Percentiles rank a stretch among this genome's conserved stretches.
Evolutionary conservation across 495 filamentous ascomycete genomes (phyloP).

Genomic region (Podospora bellae-mahoneyi): DNA sequence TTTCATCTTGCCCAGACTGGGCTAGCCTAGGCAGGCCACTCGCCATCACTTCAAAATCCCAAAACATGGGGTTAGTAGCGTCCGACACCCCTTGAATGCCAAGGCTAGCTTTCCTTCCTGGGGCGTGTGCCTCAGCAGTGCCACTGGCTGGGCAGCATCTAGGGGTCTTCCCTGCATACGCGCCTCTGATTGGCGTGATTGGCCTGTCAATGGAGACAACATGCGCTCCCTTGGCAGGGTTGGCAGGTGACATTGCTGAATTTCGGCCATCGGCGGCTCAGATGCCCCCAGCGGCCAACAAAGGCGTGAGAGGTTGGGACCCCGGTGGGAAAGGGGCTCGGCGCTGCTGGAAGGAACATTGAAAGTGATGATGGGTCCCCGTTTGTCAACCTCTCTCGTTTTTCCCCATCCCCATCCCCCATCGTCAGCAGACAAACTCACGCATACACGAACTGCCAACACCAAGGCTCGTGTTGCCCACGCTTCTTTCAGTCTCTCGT

Average conservation of each 20-base stretch:
- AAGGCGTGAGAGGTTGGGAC: neutral
- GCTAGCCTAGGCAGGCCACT: neutral
- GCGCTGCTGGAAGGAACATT: slow-evolving; percentile 10
- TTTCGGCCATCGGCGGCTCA: slow-evolving; percentile 10
- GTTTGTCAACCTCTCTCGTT: slow-evolving; percentile 6
- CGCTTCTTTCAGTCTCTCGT: slow-evolving; percentile 22
- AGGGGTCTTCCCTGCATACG: slow-evolving; percentile 1
- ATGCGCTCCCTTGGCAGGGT: neutral
- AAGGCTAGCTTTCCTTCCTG: neutral
- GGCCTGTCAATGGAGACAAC: neutral
- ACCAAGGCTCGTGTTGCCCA: slow-evolving; percentile 15
- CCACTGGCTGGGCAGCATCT: neutral
- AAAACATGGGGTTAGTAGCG: slow-evolving; percentile 1
- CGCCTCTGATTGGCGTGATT: slow-evolving; percentile 2
- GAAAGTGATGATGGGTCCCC: slow-evolving; percentile 17
- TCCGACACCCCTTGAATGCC: neutral
- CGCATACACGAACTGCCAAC: slow-evolving; percentile 8
- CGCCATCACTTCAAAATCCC: neutral
- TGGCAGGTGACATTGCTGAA: slow-evolving; percentile 20
- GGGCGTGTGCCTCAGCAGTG: neutral
- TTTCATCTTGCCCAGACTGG: neutral
- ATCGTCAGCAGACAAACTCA: slow-evolving; percentile 10
- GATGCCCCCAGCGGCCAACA: slow-evolving; percentile 15
- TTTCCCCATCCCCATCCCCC: neutral
- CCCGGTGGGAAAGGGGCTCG: slow-evolving; percentile 8